Conservation (phyloP, 768 basidiomycete species). For the Scleroderma citrinum region DNA sequence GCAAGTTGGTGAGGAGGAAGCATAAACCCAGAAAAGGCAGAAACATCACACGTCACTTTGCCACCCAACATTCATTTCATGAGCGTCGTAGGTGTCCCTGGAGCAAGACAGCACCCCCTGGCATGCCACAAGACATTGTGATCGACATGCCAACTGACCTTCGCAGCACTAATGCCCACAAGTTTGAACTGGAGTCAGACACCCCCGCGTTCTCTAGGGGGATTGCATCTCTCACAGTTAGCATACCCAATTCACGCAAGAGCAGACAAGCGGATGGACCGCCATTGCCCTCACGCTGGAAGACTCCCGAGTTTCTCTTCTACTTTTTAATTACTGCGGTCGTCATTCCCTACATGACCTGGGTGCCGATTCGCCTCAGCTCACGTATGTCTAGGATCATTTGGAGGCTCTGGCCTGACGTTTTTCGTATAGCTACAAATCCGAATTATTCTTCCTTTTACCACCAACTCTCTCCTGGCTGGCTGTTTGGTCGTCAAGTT, state of each 20-base stretch:
- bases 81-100: neutral
- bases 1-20: neutral
- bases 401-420: slow-evolving; percentile 2
- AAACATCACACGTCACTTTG: slow-evolving; percentile 8
- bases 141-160: slow-evolving; percentile 34
- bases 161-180: slow-evolving; percentile 10
- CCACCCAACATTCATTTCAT: neutral
- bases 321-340: slow-evolving; percentile 60
- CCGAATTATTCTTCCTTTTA: slow-evolving; percentile 66
- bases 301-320: slow-evolving; percentile 69
- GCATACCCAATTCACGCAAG: slow-evolving; percentile 42
- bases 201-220: slow-evolving; percentile 16
- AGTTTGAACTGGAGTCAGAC: slow-evolving; percentile 13
- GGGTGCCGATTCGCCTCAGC: slow-evolving; percentile 70
- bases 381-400: slow-evolving; percentile 47
- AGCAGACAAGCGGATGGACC: slow-evolving; percentile 18
- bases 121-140: slow-evolving; percentile 25
- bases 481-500: slow-evolving; percentile 74
- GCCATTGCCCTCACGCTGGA: slow-evolving; percentile 58
- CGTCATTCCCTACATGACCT: slow-evolving; percentile 69
- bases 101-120: neutral
- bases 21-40: slow-evolving; percentile 9
- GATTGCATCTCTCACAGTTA: slow-evolving; percentile 47
- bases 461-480: slow-evolving; percentile 58
- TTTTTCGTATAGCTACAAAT: slow-evolving; percentile 49